These are phyloP conservation scores for Xanthoceras sorbifolium DNA, from an alignment of 345 rosid species.

Conservation along the genomic window DNA sequence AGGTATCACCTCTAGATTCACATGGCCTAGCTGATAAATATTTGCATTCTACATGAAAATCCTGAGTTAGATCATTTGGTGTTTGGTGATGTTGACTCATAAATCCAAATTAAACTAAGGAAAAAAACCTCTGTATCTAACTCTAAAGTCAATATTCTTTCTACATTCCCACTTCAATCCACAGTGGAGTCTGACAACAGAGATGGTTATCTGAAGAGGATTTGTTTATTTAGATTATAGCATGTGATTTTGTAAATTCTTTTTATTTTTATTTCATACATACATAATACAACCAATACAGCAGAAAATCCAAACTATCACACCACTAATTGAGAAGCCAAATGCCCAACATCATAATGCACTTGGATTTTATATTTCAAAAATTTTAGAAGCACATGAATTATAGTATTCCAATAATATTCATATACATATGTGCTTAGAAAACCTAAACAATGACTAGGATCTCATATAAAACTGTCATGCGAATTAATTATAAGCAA, in stretches of 20 bases:
- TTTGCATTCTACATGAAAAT: neutral
- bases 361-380: neutral
- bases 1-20: neutral
- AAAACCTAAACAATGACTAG: constrained; percentile 21
- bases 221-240: neutral
- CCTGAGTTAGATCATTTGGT: neutral
- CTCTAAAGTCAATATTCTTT: constrained; percentile 1
- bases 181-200: constrained; percentile 16
- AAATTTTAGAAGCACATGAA: constrained; percentile 1
- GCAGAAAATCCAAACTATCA: neutral
- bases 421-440: constrained; percentile 2
- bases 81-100: neutral
- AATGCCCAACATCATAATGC: neutral
- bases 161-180: neutral
- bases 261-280: neutral
- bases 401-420: neutral
- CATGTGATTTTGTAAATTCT: neutral
- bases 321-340: neutral
- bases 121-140: neutral
- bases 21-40: neutral
- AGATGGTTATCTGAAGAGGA: neutral
- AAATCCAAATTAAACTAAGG: neutral
- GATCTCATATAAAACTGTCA: constrained; percentile 22
- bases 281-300: neutral
- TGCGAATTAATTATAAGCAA: constrained; percentile 19